A percentile compares a stretch with the other conserved stretches of the same genome.
Conservation (phyloP, 768 basidiomycete genomes). For the Agaricus blazei region DNA sequence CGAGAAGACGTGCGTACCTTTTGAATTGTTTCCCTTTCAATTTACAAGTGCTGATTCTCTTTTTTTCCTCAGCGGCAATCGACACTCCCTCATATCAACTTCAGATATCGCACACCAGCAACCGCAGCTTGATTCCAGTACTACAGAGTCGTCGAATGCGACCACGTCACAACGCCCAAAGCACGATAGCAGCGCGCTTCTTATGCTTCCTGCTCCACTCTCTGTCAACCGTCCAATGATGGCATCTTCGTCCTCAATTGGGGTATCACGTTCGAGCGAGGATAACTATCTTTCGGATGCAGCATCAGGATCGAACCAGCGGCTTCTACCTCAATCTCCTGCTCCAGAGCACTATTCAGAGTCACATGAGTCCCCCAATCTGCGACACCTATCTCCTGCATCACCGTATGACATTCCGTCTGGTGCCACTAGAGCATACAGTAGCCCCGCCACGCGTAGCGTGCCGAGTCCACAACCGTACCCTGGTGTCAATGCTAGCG, state of each 20-base stretch:
- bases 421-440: constrained; percentile 7
- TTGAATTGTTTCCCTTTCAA: background rate
- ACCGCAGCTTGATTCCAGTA: constrained; percentile 52
- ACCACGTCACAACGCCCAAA: constrained; percentile 43
- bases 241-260: constrained; percentile 45
- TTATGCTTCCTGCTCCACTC: constrained; percentile 74
- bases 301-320: constrained; percentile 35
- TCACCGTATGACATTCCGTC: constrained; percentile 20
- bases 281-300: constrained; percentile 40
- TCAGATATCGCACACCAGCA: constrained; percentile 65
- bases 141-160: constrained; percentile 51
- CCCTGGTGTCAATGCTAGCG: constrained; percentile 29
- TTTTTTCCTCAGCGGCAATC: constrained; percentile 27
- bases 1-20: constrained; percentile 61
- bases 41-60: constrained; percentile 8
- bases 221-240: constrained; percentile 50
- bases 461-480: constrained; percentile 21
- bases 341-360: constrained; percentile 31
- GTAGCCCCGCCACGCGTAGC: constrained; percentile 16
- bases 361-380: constrained; percentile 30
- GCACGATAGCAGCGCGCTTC: constrained; percentile 63
- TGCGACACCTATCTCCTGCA: constrained; percentile 26
- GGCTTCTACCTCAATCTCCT: constrained; percentile 34
- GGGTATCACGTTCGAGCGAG: constrained; percentile 42
- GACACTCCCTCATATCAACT: constrained; percentile 77